Conservation (phyloP, 352 stramenopile genomes). For the Globisporangium orthogonon region DNA sequence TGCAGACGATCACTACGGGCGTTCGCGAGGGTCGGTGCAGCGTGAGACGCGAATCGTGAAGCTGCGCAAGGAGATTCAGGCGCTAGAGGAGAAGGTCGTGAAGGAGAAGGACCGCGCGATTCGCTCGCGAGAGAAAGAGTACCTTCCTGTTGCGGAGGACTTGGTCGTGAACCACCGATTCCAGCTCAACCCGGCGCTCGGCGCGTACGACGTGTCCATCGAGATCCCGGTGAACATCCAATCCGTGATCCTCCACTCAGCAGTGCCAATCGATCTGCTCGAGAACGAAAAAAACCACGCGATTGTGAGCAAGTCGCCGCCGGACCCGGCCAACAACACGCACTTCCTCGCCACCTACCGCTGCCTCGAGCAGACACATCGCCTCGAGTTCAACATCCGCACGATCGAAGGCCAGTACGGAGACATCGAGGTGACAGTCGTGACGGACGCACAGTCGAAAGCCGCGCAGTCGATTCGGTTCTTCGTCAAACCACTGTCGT, state of each 20-base stretch:
- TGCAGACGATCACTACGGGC: constrained; percentile 64
- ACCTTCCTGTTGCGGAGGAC: constrained; percentile 62
- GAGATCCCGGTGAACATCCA: constrained; percentile 80
- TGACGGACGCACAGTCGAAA: constrained; percentile 58
- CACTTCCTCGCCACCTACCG: constrained; percentile 79
- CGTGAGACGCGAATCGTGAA: constrained; percentile 77
- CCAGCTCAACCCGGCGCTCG: constrained; percentile 58
- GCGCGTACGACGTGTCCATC: constrained; percentile 72
- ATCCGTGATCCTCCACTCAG: constrained; percentile 67
- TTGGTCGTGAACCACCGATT: constrained; percentile 77
- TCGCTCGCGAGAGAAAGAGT: constrained; percentile 49
- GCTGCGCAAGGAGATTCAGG: constrained; percentile 66
- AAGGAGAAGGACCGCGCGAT: constrained; percentile 42
- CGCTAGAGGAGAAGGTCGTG: constrained; percentile 62
- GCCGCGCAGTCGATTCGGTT: constrained; percentile 65
- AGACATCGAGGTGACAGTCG: constrained; percentile 66
- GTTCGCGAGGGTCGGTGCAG: constrained; percentile 67
- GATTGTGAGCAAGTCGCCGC: constrained; percentile 65
- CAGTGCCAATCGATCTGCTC: constrained; percentile 66
- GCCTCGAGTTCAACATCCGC: constrained; percentile 74
- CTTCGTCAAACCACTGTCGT: constrained; percentile 73
- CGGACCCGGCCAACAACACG: constrained; percentile 41
- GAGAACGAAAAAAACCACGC: constrained; percentile 72
- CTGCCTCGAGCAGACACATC: constrained; percentile 71
- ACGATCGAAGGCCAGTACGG: constrained; percentile 84